Base-by-base conservation (phyloP, 371 early-diverging fungal species). In the Actinomucor elegans region DNA sequence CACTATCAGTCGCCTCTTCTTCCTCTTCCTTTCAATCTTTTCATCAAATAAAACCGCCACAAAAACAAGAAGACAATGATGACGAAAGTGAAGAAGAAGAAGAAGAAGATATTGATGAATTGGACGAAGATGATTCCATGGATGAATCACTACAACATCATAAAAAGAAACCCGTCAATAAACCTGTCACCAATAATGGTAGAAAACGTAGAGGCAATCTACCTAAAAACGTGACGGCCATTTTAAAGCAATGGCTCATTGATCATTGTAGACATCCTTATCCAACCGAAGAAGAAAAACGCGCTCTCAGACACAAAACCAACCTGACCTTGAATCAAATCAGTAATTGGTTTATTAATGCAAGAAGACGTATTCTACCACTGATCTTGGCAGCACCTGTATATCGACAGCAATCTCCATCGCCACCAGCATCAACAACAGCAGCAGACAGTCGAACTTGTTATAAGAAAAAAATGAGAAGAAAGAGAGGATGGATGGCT, bases 341-440 rank as follows among this genome's bases (percentile, higher is more conserved):
- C 41, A 89, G 86, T 41, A 88, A 90, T 57, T 90, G 90, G 90
- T 92, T 90, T 58, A 88, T 92, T 44, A 89, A 90, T 72, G 89
- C 90, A 0, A 52, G 92, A 3, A 57, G 90, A 50, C 73, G 90
- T 31, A 70, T 73, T 15, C 27, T 80, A 31, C 75, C 75, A 28
- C 63, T 56, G n/a, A 64, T 68, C n/a, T n/a, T 32, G 32, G 32
- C 32, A 11, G 4, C 35, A 5, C 35, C 34, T 35, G n/a, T n/a
- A n/a, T n/a, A n/a, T n/a, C n/a, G n/a, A n/a, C n/a, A n/a, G n/a
- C n/a, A n/a, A n/a, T n/a, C n/a, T n/a, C n/a, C n/a, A n/a, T n/a
- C n/a, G n/a, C n/a, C n/a, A n/a, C n/a, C n/a, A n/a, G n/a, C n/a
- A n/a, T n/a, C n/a, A n/a, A n/a, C n/a, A n/a, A n/a, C n/a, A n/a